Percentiles rank a stretch among this genome's conserved stretches.
Conservation (phyloP, 176 grass and related monocot genomes). For the Coix lacrymajobi region DNA sequence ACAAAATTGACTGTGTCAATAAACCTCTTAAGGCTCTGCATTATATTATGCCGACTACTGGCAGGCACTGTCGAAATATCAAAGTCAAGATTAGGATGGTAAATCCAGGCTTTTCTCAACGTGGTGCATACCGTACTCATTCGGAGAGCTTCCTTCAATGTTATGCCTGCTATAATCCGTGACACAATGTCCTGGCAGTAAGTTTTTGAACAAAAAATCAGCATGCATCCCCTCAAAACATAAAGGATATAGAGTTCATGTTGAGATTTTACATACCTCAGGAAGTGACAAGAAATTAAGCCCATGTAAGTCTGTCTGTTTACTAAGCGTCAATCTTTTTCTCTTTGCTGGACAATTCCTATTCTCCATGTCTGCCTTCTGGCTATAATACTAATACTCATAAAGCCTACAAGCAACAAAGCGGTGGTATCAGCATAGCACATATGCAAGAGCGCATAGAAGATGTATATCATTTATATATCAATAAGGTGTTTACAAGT, state of each 20-base stretch:
- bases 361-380: neutral
- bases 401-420: neutral
- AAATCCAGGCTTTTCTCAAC: neutral
- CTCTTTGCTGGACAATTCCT: neutral
- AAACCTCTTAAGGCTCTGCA: neutral
- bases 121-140: neutral
- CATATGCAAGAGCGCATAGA: neutral
- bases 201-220: conserved; percentile 15
- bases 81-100: conserved; percentile 22
- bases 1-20: neutral
- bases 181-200: neutral
- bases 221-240: neutral
- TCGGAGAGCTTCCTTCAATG: conserved; percentile 4
- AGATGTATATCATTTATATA: neutral
- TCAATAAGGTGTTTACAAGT: no score
- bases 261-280: neutral
- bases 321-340: neutral
- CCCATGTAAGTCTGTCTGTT: neutral
- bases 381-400: neutral
- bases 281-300: conserved; percentile 10
- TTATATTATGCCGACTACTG: neutral
- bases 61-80: neutral
- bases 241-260: neutral
- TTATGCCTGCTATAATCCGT: neutral
- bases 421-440: neutral